phyloP scores from a whole-genome alignment of 23 red algal genomes.

The Cyanidium caldarium region DNA sequence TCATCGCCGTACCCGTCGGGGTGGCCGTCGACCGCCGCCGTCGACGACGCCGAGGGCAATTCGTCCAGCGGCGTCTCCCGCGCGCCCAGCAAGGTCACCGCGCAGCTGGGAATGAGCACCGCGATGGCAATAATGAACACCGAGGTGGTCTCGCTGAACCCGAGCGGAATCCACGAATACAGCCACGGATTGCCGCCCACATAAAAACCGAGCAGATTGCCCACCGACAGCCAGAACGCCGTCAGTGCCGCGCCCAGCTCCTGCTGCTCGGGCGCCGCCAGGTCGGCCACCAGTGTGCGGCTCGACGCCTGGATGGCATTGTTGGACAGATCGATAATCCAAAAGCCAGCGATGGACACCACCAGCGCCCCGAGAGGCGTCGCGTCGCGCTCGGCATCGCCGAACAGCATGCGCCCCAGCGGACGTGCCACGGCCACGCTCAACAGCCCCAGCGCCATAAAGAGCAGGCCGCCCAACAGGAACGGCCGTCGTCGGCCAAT shows the following conservation, averaged over 20 bases:
- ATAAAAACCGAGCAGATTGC: slow-evolving; percentile 29
- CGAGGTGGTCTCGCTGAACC: slow-evolving; percentile 15
- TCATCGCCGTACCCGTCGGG: not conserved
- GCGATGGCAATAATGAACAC: slow-evolving; percentile 23
- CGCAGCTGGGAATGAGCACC: slow-evolving; percentile 20
- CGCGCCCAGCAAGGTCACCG: slow-evolving; percentile 11
- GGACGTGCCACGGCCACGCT: not conserved
- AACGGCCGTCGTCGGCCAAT: not conserved
- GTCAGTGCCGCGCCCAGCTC: slow-evolving; percentile 30
- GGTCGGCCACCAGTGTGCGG: slow-evolving; percentile 46
- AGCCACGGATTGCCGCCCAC: slow-evolving; percentile 8
- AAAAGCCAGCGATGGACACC: slow-evolving; percentile 41
- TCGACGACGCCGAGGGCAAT: not conserved
- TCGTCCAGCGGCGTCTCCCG: slow-evolving; percentile 25
- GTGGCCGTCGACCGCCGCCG: not conserved
- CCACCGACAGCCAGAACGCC: slow-evolving; percentile 41
- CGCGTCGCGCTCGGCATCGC: not conserved
- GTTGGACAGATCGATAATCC: slow-evolving; percentile 58
- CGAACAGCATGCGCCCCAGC: slow-evolving; percentile 1
- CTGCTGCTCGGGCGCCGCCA: slow-evolving; percentile 52
- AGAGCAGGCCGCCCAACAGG: slow-evolving; percentile 1
- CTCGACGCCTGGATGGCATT: slow-evolving; percentile 48
- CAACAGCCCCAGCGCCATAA: not conserved
- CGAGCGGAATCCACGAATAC: slow-evolving; percentile 2
- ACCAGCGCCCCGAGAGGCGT: slow-evolving; percentile 21